Evolutionary conservation across 345 rosid species (phyloP).

Genomic region (Gossypium mustelinum): DNA sequence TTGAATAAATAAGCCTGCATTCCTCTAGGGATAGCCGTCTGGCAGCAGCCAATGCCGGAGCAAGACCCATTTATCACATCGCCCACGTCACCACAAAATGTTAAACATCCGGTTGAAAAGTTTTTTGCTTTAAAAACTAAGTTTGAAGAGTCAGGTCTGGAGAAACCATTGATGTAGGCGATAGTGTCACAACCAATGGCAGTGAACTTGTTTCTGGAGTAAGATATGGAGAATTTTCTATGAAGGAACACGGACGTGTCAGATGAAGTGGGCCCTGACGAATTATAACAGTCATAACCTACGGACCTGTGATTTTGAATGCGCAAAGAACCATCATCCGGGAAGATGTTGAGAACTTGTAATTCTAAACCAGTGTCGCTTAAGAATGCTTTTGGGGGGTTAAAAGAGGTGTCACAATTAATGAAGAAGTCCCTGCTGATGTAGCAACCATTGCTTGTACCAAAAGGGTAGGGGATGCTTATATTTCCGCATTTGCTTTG

Average conservation of each 20-base stretch:
- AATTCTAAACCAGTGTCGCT: not conserved
- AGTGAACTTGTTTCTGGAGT: constrained; percentile 10
- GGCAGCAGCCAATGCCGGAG: constrained; percentile 15
- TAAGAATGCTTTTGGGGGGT: not conserved
- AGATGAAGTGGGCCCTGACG: not conserved
- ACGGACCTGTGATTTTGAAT: rapidly evolving
- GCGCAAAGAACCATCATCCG: constrained; percentile 20
- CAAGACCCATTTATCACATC: not conserved
- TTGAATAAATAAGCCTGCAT: not conserved
- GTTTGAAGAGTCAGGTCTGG: not conserved
- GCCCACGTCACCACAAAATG: constrained; percentile 15
- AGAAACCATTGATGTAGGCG: not conserved
- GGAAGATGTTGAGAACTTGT: constrained; percentile 11
- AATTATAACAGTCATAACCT: not conserved
- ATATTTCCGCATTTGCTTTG: not conserved
- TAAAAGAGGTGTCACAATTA: not conserved
- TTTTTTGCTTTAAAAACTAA: too few species aligned
- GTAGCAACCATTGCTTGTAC: not conserved
- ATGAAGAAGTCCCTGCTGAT: not conserved
- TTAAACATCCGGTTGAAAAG: constrained; percentile 32
- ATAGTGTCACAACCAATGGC: constrained; percentile 2
- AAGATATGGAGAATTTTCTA: not conserved
- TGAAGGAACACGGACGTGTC: not conserved
- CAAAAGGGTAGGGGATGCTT: not conserved
- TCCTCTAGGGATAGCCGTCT: constrained; percentile 12